These are phyloP conservation scores for Tilletia horrida DNA, from an alignment of 1,284 basidiomycete genomes.

Conservation along the genomic window DNA sequence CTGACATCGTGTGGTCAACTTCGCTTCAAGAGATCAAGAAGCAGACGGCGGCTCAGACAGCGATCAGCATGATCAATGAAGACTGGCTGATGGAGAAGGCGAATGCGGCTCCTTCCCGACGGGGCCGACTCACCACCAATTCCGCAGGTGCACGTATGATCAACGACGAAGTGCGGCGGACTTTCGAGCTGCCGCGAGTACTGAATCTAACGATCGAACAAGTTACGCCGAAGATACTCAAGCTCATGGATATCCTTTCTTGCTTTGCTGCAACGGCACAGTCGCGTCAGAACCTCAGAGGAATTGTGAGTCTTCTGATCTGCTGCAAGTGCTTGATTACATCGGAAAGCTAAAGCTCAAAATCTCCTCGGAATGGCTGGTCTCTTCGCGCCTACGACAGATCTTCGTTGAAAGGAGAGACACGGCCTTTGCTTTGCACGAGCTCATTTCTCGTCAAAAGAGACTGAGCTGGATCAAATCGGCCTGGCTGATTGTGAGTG, in stretches of 20 bases:
- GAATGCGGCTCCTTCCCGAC: background rate
- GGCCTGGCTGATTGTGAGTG: conserved; percentile 29
- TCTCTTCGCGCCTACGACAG: background rate
- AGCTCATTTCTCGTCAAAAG: conserved; percentile 33
- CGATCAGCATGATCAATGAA: background rate
- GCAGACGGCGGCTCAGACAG: conserved; percentile 3
- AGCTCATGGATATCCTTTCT: conserved; percentile 32
- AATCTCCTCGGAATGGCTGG: background rate
- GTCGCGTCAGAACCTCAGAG: conserved; percentile 26
- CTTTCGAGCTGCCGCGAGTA: conserved; percentile 22
- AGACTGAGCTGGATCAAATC: conserved; percentile 32
- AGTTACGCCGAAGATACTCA: conserved; percentile 31
- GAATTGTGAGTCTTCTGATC: conserved; percentile 23
- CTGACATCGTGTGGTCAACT: conserved; percentile 38
- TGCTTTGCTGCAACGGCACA: conserved; percentile 25
- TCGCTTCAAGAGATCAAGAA: conserved; percentile 17
- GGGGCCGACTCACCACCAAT: background rate
- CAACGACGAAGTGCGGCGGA: conserved; percentile 21
- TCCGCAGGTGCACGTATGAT: background rate
- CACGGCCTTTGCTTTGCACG: conserved; percentile 34
- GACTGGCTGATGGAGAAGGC: conserved; percentile 9
- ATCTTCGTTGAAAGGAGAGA: conserved; percentile 39
- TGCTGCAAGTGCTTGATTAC: too few relatives aligned
- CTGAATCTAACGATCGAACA: conserved; percentile 24
- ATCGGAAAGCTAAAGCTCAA: background rate